Evolutionary conservation across 2,329 filamentous ascomycete species (phyloP).

Genomic region (Aspergillus bombycis): DNA sequence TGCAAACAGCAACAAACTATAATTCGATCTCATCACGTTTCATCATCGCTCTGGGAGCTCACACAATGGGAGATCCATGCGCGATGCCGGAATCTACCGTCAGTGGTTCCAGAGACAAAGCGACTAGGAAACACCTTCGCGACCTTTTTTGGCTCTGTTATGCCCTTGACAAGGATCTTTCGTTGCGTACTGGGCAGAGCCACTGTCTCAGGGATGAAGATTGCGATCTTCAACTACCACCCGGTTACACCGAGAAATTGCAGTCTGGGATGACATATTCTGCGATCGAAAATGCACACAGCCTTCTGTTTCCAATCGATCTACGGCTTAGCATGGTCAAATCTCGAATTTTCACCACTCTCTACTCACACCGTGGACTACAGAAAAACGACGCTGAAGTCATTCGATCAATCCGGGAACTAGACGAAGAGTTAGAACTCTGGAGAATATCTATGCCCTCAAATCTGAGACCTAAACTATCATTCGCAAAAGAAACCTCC

Average conservation of each 20-base stretch:
- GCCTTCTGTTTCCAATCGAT: slow-evolving; percentile 44
- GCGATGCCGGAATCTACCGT: background rate
- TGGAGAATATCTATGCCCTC: slow-evolving; percentile 50
- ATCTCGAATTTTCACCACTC: slow-evolving; percentile 45
- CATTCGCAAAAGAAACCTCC: slow-evolving; percentile 23
- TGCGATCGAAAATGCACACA: background rate
- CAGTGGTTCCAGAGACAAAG: background rate
- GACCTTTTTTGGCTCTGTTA: slow-evolving; percentile 57
- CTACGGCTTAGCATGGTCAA: slow-evolving; percentile 51
- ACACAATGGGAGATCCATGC: background rate
- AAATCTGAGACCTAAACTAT: slow-evolving; percentile 47
- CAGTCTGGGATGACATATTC: background rate
- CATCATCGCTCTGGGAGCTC: background rate
- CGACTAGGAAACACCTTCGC: slow-evolving; percentile 17
- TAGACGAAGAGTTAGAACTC: slow-evolving; percentile 55
- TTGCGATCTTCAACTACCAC: slow-evolving; percentile 52
- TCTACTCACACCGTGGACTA: slow-evolving; percentile 50
- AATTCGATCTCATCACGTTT: background rate
- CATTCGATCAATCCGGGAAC: slow-evolving; percentile 52
- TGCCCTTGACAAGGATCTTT: slow-evolving; percentile 54
- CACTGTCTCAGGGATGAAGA: slow-evolving; percentile 51
- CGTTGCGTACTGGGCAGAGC: slow-evolving; percentile 52
- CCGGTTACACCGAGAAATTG: background rate
- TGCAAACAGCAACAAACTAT: background rate
- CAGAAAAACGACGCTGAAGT: slow-evolving; percentile 54